These are phyloP conservation scores for Lipomyces orientalis DNA, from an alignment of 805 yeast species.

Conservation along the genomic window DNA sequence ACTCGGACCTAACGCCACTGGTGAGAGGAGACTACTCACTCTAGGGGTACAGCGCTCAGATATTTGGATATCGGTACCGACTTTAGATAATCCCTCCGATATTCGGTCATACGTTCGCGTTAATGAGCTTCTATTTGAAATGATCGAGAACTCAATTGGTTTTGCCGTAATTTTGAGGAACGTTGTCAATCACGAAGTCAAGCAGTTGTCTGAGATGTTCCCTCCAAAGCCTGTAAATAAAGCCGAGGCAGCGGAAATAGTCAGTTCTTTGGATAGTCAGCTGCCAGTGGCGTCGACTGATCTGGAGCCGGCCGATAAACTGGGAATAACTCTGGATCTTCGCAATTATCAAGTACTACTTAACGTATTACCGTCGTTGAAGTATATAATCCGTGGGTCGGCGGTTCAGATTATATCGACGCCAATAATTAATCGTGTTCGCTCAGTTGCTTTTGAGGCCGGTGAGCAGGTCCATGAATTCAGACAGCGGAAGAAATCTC, in stretches of 20 bases:
- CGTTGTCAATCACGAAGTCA: conserved; percentile 21
- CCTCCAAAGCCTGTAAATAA: background rate
- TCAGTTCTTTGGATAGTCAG: background rate
- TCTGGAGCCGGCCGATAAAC: conserved; percentile 9
- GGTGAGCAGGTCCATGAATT: conserved; percentile 36
- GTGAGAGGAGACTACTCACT: conserved; percentile 16
- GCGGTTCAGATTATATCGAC: conserved; percentile 25
- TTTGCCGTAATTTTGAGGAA: conserved; percentile 14
- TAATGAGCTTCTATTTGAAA: conserved; percentile 21
- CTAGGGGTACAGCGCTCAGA: conserved; percentile 21
- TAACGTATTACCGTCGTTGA: conserved; percentile 32
- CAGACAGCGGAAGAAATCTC: conserved; percentile 23
- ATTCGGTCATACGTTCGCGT: conserved; percentile 21
- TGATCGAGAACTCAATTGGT: conserved; percentile 27
- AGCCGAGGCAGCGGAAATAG: background rate
- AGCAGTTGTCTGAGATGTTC: conserved; percentile 20
- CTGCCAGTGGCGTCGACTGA: background rate
- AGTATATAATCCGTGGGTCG: conserved; percentile 25
- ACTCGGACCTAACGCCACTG: conserved; percentile 15
- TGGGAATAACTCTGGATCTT: conserved; percentile 25
- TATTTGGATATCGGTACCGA: conserved; percentile 19
- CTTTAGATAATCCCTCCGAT: conserved; percentile 10
- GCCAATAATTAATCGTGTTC: conserved; percentile 11
- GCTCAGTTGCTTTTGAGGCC: conserved; percentile 28
- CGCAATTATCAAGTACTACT: conserved; percentile 16